Base-by-base conservation (phyloP, 2,329 filamentous ascomycete genomes). In the Coniochaeta sp. region DNA sequence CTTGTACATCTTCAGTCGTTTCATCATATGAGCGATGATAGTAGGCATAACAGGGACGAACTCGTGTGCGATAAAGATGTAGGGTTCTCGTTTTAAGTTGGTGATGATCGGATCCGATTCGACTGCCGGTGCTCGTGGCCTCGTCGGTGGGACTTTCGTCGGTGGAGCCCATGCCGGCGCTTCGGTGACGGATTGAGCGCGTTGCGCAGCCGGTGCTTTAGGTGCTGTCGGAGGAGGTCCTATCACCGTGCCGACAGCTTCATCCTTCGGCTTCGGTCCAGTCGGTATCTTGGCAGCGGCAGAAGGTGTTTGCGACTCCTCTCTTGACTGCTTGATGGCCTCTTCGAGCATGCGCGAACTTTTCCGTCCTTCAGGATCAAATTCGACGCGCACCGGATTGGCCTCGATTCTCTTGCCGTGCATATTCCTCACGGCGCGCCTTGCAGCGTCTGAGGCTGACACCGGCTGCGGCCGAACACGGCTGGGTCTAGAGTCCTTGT, bases 1-100 rank as follows among this genome's bases (percentile, higher is more conserved):
- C 61, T 85, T 81, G 71, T 90, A 96, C 57, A 87, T 86, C 73
- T 93, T 95, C 59, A 98, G 79, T 57, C 93, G 85, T 73, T 93
- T 96, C 75, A 91, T 91, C 77, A 99, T 83, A 75, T 99, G 95
- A 4, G 89, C 86, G 60, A 97, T 85, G 1, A 93, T 98, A 26
- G 91, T 89, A 34, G 83, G 82, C 69, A 97, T 85, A 14, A 96
- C 89, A 1, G 95, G 95, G 1, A 99, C 93, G 66, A 89, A 92
- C 62, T 87, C 84, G 65, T 90, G 85, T n/a, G 91, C 82, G 60
- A 99, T 89, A 70, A 96, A 97, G 40, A 98, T 87, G 71, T 96
- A 97, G 0, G 95, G 95, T 61, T 90, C 87, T 16, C 34, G 54
- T 69, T 88, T 86, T 58, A 97, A 84, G 64, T 87, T 86, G 36